Base-by-base conservation (phyloP, 345 rosid genomes). In the Pistacia atlantica region DNA sequence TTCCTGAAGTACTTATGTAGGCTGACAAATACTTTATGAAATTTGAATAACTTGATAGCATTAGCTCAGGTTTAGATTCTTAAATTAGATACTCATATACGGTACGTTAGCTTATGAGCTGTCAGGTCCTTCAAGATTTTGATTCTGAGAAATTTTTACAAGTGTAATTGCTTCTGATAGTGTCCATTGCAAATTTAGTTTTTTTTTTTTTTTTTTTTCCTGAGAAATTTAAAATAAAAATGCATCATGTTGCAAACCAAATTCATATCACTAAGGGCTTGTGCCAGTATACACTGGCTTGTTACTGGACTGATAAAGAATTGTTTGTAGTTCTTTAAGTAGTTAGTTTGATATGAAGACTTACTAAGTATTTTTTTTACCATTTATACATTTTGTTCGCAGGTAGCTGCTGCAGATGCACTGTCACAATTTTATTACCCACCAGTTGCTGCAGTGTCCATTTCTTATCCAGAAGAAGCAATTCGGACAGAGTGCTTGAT, bases 401-500 rank as follows among this genome's bases (percentile, higher is more conserved):
- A 97, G 99, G 88, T 82, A 52, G 79, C 86, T 59, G 96, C 98
- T 61, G 97, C 97, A 22, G 90, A 86, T 72, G 90, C 93, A 31
- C 79, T 97, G 42, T 90, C 97, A 51, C 87, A 92, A 80, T 90
- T 97, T 74, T 90, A 90, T 78, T 94, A 97, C 80, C 99, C 97
- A 22, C 97, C 99, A 49, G 98, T 97, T 49, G 98, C 99, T 37
- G 95, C 97, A 63, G 99, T 92, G 18, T 83, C 97, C 51, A 42
- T 97, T 80, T 91, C 98, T 66, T 97, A 97, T 80, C 96, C 97
- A 11, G 83, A 89, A 85, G 99, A 89, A 75, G 97, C 97, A 79
- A 88, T 97, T 80, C 88, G 90, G 60, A 70, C 79, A 46, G 97
- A 92, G 67, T 71, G 97, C 83, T 77, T 96, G 73, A 84, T 91